Base-by-base conservation (phyloP, 1,139 yeast species). In the Pichia cactophila region DNA sequence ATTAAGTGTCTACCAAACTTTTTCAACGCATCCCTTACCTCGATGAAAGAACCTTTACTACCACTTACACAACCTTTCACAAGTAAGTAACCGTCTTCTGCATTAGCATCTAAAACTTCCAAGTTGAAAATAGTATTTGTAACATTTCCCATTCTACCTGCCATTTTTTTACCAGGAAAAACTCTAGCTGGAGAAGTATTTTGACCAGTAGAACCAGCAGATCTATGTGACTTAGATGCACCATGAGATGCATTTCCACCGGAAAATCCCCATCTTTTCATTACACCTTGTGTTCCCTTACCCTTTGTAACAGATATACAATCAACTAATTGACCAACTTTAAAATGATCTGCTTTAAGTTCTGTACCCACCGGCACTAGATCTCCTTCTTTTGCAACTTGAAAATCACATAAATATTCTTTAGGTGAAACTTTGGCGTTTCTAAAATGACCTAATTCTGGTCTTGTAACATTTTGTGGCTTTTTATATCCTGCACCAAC, bases 261-360 rank as follows among this genome's bases (percentile, higher is more conserved):
- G 48, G 73, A 73, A 70, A 92, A 92, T n/a, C 88, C 86, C 74
- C 86, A 86, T 70, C 96, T 81, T 68, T 92, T 92, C 96, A 92
- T 92, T 23, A 92, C 98, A 80, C 99, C 99, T 23, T 92, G 89
- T 67, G 88, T 88, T 16, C 99, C 99, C 69, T 94, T 92, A 70
- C 98, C 99, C 67, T 89, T 92, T 45, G 94, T 75, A 23, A 77
- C 74, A 14, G 90, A 85, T 61, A 81, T 76, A 47, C 87, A 72
- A 64, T 92, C 98, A 29, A 92, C 92, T 54, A 72, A 76, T 65
- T 88, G 95, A 28, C 97, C 98, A 20, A 73, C 75, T 50, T 80
- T 76, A 66, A 92, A 90, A 67, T 84, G 92, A 61, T 87, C 89
- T 1, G 97, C 96, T 51, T 72, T 78, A 50, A 92, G 69, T 59